phyloP scores from a whole-genome alignment of 2,329 filamentous ascomycete species.

The Kalaharituber pfeilii region DNA sequence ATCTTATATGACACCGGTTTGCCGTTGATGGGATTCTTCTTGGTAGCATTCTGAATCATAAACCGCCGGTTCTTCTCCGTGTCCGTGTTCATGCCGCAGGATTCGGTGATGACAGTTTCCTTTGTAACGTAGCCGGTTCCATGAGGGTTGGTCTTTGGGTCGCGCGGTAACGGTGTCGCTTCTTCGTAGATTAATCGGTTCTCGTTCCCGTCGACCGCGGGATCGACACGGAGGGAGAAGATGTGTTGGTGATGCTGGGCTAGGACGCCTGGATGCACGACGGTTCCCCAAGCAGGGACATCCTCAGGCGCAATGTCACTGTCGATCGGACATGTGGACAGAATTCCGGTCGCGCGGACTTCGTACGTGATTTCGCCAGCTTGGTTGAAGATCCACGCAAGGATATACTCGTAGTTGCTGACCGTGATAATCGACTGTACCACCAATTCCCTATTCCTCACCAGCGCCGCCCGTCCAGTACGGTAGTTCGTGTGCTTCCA shows the following conservation, averaged over 20 bases:
- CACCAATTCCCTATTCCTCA: constrained; percentile 47
- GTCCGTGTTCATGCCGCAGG: constrained; percentile 28
- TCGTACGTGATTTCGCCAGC: constrained; percentile 50
- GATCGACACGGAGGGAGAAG: constrained; percentile 49
- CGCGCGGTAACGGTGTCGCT: constrained; percentile 42
- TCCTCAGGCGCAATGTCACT: constrained; percentile 34
- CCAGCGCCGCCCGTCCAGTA: constrained; percentile 44
- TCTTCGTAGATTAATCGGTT: constrained; percentile 42
- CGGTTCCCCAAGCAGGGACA: constrained; percentile 45
- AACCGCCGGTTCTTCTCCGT: constrained; percentile 35
- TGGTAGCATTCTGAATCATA: constrained; percentile 39
- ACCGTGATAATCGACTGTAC: constrained; percentile 55
- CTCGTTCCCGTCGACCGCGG: constrained; percentile 40
- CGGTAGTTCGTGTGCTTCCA: constrained; percentile 60
- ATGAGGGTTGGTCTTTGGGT: constrained; percentile 35
- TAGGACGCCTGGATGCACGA: constrained; percentile 51
- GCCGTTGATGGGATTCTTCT: constrained; percentile 38
- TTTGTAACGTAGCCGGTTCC: constrained; percentile 27
- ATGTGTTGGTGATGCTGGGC: constrained; percentile 61
- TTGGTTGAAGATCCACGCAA: constrained; percentile 55
- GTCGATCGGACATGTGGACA: constrained; percentile 50
- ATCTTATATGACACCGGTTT: constrained; percentile 41
- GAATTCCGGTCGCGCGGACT: constrained; percentile 49
- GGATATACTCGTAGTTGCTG: constrained; percentile 56
- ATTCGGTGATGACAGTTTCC: constrained; percentile 14